Conservation (phyloP, 2,329 filamentous ascomycete genomes). For the Coniochaeta sp. region DNA sequence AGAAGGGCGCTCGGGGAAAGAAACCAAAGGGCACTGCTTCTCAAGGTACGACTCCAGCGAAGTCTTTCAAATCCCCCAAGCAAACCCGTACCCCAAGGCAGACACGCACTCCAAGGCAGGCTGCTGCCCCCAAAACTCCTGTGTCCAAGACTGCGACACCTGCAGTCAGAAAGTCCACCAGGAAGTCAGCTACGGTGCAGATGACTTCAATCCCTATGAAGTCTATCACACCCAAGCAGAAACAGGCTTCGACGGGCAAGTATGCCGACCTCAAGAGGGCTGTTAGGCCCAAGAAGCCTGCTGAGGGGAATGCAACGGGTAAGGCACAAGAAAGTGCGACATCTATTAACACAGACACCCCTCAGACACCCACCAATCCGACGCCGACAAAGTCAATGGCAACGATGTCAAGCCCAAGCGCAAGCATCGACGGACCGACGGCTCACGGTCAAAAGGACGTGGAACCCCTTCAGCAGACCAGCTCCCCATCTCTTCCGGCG, state of each 20-base stretch:
- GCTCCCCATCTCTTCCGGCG: neutral
- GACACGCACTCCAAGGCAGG: too few species aligned
- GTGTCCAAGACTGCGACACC: slow-evolving; percentile 1
- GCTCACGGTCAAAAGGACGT: neutral
- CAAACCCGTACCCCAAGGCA: neutral
- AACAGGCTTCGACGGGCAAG: neutral
- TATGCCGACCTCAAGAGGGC: neutral
- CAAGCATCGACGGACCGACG: neutral
- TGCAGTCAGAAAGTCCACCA: too few species aligned
- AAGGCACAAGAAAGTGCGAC: neutral
- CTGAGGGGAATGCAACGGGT: neutral
- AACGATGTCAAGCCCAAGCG: neutral
- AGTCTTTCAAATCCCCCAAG: neutral
- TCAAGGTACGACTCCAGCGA: slow-evolving; percentile 17
- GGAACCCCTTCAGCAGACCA: neutral
- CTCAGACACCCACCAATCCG: neutral
- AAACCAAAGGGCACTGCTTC: slow-evolving; percentile 10
- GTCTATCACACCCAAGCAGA: neutral
- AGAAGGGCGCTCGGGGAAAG: slow-evolving; percentile 8
- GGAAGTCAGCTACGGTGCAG: neutral
- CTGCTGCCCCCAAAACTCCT: neutral
- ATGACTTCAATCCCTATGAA: neutral
- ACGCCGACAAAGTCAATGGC: neutral
- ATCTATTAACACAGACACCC: neutral
- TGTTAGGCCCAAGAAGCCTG: neutral